These are phyloP conservation scores for Fusarium foetens DNA, from an alignment of 2,329 filamentous ascomycete species.

Conservation along the genomic window DNA sequence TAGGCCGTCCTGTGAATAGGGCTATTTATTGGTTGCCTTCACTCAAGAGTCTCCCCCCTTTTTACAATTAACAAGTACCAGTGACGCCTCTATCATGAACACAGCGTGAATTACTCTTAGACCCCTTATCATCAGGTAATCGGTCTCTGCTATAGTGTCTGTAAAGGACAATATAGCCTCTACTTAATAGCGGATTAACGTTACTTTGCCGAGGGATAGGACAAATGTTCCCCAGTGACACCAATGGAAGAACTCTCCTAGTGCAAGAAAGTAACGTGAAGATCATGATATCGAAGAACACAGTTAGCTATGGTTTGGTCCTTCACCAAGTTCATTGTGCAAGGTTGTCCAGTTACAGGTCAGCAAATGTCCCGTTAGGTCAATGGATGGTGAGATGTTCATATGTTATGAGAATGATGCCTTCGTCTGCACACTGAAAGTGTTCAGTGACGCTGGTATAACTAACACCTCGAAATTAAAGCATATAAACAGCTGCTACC, in stretches of 20 bases:
- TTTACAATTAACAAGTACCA: accelerated
- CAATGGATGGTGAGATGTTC: background rate
- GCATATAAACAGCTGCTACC: background rate
- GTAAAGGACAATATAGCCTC: background rate
- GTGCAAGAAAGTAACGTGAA: accelerated
- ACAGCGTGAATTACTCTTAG: accelerated
- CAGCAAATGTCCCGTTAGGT: background rate
- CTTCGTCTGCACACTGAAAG: accelerated
- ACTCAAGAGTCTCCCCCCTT: background rate
- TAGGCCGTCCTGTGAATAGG: background rate
- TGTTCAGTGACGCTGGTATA: background rate
- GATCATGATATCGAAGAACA: background rate
- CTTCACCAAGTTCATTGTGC: background rate
- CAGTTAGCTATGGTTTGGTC: background rate
- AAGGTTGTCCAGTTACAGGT: background rate
- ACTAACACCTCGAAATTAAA: accelerated
- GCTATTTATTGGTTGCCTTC: background rate
- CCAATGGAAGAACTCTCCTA: background rate
- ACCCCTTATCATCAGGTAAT: background rate
- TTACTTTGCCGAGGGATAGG: no score
- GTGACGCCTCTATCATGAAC: background rate
- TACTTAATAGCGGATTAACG: background rate
- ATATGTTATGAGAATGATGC: background rate
- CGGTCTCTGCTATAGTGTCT: accelerated
- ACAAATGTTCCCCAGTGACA: no score